Conservation (phyloP, 2,329 filamentous ascomycete genomes). For the Hypoxylon rubiginosum region DNA sequence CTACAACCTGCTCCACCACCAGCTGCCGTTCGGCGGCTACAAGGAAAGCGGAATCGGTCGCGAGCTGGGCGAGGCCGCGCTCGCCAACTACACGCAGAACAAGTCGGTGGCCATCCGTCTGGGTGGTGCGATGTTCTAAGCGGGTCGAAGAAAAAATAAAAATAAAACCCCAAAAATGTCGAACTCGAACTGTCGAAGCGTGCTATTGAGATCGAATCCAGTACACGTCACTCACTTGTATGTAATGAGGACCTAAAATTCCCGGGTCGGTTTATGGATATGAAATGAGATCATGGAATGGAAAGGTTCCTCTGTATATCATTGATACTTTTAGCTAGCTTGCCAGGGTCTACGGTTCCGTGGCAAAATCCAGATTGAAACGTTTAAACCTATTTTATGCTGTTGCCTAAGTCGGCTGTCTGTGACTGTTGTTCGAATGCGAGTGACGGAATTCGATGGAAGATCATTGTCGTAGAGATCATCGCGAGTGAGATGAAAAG, state of each 20-base stretch:
- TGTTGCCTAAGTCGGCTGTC: background rate
- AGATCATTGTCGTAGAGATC: background rate
- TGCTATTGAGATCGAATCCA: constrained; percentile 13
- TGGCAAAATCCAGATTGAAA: constrained; percentile 22
- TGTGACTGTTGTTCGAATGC: background rate
- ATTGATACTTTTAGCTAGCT: constrained; percentile 21
- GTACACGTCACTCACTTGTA: constrained; percentile 18
- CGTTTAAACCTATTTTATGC: constrained; percentile 11
- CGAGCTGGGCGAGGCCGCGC: constrained; percentile 77
- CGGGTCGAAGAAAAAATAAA: background rate
- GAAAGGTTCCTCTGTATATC: constrained; percentile 27
- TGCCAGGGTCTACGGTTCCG: constrained; percentile 3
- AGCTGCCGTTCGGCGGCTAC: constrained; percentile 64
- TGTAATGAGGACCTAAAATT: constrained; percentile 28
- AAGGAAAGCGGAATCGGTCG: constrained; percentile 84
- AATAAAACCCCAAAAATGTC: background rate
- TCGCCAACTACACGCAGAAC: constrained; percentile 76
- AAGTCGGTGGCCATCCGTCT: constrained; percentile 74
- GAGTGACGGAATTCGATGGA: background rate
- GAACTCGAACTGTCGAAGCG: constrained; percentile 11
- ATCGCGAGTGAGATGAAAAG: background rate
- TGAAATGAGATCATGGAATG: constrained; percentile 21
- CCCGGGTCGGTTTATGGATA: constrained; percentile 11
- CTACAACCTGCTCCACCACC: constrained; percentile 79
- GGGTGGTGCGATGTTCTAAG: constrained; percentile 59